A percentile compares a stretch with the other conserved stretches of the same genome.
Conservation (phyloP, 345 rosid genomes). For the Corchorus capsularis region DNA sequence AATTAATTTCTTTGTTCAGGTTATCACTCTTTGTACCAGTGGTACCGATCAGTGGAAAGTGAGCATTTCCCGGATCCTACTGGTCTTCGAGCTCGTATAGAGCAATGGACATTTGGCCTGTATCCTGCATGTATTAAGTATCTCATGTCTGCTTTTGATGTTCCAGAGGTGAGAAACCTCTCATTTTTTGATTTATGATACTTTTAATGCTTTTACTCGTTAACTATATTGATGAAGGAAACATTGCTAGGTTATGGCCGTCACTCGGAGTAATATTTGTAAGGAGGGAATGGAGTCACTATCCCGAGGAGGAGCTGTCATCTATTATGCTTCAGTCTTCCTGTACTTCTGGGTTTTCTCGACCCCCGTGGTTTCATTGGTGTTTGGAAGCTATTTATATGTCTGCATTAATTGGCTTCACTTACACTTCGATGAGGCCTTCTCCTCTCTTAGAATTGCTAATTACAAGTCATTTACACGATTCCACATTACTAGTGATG, state of each 20-base stretch:
- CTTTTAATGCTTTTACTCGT: neutral
- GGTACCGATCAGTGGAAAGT: constrained; percentile 91
- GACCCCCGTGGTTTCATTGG: constrained; percentile 90
- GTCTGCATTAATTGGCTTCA: constrained; percentile 98
- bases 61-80: constrained; percentile 99
- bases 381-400: constrained; percentile 95
- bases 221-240: constrained; percentile 21
- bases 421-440: constrained; percentile 97
- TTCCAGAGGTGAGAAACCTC: constrained; percentile 78
- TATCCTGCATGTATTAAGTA: constrained; percentile 99
- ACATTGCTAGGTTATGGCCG: constrained; percentile 86
- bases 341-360: constrained; percentile 99
- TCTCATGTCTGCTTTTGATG: constrained; percentile 97
- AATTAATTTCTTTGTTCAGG: constrained; percentile 46
- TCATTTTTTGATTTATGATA: constrained; percentile 1
- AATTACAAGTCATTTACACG: constrained; percentile 95
- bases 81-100: constrained; percentile 93
- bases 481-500: constrained; percentile 67
- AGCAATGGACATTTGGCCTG: constrained; percentile 97
- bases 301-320: constrained; percentile 79
- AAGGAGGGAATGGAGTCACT: constrained; percentile 73
- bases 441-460: constrained; percentile 97
- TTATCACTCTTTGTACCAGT: constrained; percentile 89
- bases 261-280: constrained; percentile 86
- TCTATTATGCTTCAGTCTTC: constrained; percentile 93